Conservation (phyloP, 2,329 filamentous ascomycete genomes). For the Colletotrichum sansevieriae region DNA sequence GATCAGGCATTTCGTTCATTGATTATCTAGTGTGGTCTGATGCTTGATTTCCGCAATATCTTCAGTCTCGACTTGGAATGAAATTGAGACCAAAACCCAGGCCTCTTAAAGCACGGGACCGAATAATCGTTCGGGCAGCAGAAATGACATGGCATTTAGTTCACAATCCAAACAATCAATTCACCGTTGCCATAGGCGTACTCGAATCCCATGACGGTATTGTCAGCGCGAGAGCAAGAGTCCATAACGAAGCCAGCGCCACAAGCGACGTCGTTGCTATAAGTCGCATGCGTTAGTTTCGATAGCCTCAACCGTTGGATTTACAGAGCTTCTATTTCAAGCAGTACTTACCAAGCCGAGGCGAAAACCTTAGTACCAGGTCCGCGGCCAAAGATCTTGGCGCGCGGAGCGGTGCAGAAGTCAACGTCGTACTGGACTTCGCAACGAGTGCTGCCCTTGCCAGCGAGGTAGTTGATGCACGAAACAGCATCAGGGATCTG, state of each 20-base stretch:
- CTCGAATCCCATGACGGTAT: constrained; percentile 33
- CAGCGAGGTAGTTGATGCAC: constrained; percentile 37
- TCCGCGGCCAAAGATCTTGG: constrained; percentile 11
- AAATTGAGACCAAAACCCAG: no score
- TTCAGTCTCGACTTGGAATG: no score
- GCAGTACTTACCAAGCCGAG: constrained; percentile 30
- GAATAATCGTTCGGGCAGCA: no score
- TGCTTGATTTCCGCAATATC: no score
- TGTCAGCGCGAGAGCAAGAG: constrained; percentile 35
- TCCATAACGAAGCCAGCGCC: constrained; percentile 36
- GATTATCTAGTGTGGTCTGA: no score
- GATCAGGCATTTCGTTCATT: no score
- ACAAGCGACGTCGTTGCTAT: constrained; percentile 37
- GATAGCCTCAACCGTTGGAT: no score
- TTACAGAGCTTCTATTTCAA: no score
- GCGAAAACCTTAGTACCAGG: background rate
- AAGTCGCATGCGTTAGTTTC: no score
- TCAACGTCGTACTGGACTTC: background rate
- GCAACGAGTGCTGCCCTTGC: constrained; percentile 11
- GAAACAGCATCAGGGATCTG: constrained; percentile 32
- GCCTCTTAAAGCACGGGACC: no score
- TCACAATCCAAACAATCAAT: constrained; percentile 19
- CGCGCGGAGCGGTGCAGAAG: constrained; percentile 26
- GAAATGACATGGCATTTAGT: no score
- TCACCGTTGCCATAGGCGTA: background rate